Evolutionary conservation across 441 rosid genomes (phyloP).

Genomic region (Raphanus hybrid): DNA sequence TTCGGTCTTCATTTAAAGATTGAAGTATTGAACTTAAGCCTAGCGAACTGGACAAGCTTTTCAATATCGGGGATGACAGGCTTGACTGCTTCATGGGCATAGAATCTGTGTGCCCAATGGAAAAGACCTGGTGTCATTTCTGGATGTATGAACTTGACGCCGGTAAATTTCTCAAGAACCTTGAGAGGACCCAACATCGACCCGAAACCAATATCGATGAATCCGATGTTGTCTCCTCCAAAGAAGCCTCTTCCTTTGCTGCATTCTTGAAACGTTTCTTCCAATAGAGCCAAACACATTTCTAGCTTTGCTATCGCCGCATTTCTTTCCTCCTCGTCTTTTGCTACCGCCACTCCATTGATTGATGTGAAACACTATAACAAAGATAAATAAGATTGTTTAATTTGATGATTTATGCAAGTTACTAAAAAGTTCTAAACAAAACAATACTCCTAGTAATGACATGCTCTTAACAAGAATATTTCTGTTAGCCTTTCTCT

Average conservation of each 20-base stretch:
- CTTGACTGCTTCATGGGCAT: conserved; percentile 60
- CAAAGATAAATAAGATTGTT: neutral
- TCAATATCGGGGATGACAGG: conserved; percentile 71
- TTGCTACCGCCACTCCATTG: conserved; percentile 42
- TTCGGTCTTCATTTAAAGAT: conserved; percentile 31
- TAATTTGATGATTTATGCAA: neutral
- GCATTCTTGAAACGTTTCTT: conserved; percentile 55
- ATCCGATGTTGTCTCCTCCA: conserved; percentile 76
- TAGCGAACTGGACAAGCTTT: conserved; percentile 57
- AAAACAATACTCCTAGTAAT: neutral
- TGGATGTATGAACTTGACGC: conserved; percentile 51
- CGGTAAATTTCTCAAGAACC: conserved; percentile 45
- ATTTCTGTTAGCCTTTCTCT: too few relatives aligned
- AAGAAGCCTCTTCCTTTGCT: conserved; percentile 76
- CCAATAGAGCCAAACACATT: conserved; percentile 58
- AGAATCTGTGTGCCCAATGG: conserved; percentile 64
- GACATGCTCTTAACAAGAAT: too few relatives aligned
- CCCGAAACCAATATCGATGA: conserved; percentile 73
- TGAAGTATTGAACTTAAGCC: conserved; percentile 40
- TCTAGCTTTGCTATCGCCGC: conserved; percentile 41
- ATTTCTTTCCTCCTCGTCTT: conserved; percentile 51
- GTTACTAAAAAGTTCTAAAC: neutral
- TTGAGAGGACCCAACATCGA: conserved; percentile 61
- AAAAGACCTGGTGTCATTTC: conserved; percentile 56
- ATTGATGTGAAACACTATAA: conserved; percentile 63